Evolutionary conservation across 2,329 filamentous ascomycete species (phyloP).

Genomic region (Cladophialophora chaetospira): DNA sequence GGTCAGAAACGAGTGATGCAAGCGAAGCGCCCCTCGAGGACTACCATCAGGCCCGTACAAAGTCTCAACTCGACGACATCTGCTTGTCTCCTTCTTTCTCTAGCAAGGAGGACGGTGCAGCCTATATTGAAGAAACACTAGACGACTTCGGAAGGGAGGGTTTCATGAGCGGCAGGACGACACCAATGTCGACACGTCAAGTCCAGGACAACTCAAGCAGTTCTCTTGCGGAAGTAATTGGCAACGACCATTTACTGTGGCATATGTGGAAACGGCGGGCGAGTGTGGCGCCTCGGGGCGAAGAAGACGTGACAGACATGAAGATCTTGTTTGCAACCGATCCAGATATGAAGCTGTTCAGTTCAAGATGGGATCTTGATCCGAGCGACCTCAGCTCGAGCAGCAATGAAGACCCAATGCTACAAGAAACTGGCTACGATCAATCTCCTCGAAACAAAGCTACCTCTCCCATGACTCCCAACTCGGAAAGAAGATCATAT

Average conservation of each 20-base stretch:
- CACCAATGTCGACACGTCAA: conserved; percentile 16
- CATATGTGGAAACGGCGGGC: conserved; percentile 28
- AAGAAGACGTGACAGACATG: conserved; percentile 26
- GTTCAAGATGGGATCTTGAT: conserved; percentile 20
- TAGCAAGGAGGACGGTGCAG: conserved; percentile 1
- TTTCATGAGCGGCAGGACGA: not conserved
- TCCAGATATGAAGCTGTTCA: conserved; percentile 28
- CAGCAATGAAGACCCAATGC: conserved; percentile 23
- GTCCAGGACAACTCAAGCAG: conserved; percentile 3
- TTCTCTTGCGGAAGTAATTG: conserved; percentile 26
- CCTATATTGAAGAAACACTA: not conserved
- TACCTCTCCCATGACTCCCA: conserved; percentile 6
- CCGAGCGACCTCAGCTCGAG: conserved; percentile 19
- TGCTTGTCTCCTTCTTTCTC: not conserved
- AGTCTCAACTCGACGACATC: not conserved
- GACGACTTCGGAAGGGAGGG: not conserved
- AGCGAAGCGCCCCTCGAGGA: conserved; percentile 9
- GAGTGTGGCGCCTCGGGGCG: conserved; percentile 23
- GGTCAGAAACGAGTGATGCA: conserved; percentile 12
- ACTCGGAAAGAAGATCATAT: conserved; percentile 21
- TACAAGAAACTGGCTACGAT: conserved; percentile 7
- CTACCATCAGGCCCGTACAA: conserved; percentile 9
- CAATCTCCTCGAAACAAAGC: conserved; percentile 6
- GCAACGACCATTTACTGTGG: conserved; percentile 28
- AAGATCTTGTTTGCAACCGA: conserved; percentile 28